Base-by-base conservation (phyloP, 805 yeast genomes). In the Isabelozyma heimii region DNA sequence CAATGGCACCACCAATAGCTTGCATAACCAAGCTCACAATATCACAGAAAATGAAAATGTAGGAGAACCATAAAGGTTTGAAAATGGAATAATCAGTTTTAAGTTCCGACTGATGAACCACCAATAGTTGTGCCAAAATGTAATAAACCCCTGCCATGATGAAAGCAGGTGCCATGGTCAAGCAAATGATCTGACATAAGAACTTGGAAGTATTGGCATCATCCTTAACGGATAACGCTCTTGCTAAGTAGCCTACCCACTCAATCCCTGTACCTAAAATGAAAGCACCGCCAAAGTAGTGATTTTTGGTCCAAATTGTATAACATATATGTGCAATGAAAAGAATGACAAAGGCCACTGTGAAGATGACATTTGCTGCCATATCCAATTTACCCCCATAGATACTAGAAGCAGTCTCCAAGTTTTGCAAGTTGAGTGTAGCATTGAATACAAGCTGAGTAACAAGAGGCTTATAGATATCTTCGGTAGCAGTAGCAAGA, bases 91-190 rank as follows among this genome's bases (percentile, higher is more conserved):
- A 83, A 14, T 69, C 60, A 48, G 50, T 54, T 46, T 17, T 13
- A 12, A 13, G 9, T 4, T 63, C 65, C 9, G 43, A 27, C 2
- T 89, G 89, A 58, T 81, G 83, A 1, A 88, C 65, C 48, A 84
- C 82, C 43, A 84, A 72, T 44, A 86, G 56, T 64, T 88, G 86
- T 5, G 87, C 90, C 53, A 90, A 67, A 47, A 83, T 72, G 54
- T 78, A 85, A 67, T 90, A 91, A 2, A 90, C 73, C 1, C 92
- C 96, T 4, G 87, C 97, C 88, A 88, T 86, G 42, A 87, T 72
- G 63, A 90, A 86, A 16, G 89, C 89, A 0, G 97, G 97, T 0
- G 89, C 92, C 43, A 90, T 66, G 0, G 92, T 88, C 48, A 89
- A 68, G 57, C 84, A 75, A 47, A 84, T 78, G 53, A 85, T 78